Base-by-base conservation (phyloP, 306 rosid genomes). In the Quercus mongolica region DNA sequence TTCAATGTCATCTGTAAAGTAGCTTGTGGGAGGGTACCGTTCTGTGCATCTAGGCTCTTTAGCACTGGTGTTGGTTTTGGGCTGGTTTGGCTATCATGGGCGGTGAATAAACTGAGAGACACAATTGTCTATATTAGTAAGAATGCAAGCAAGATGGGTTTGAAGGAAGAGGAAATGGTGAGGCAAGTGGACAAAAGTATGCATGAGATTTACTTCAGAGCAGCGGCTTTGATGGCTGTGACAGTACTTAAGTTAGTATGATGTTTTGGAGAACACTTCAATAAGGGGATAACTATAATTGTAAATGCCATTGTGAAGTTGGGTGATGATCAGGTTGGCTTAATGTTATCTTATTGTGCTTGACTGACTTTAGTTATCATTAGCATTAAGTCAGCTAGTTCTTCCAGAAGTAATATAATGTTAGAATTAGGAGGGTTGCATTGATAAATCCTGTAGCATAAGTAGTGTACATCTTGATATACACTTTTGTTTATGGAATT, bases 71-170 rank as follows among this genome's bases (percentile, higher is more conserved):
- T 94, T 25, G 97, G 95, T 6, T 51, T 91, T 12, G 97, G 94
- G 26, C 82, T 94, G 83, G 81, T 94, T 73, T 92, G 99, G 97
- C 91, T 94, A 51, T 91, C 97, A 51, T 85, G 91, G 85, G 87
- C 91, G 30, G 91, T 94, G 79, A 84, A 87, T 69, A 84, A 83
- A 77, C 87, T 92, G 80, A 86, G 95, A 83, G 76, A 81, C 80
- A 86, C 94, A 12, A 62, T 92, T 55, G 73, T 87, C 18, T 77
- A 77, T 65, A 78, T 84, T 76, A 81, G 87, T 84, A 90, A 85
- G 87, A 90, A 87, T 76, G 76, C 87, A 3, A 90, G 86, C 38
- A 92, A 91, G 84, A 74, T 73, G 69, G 81, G 80, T 33, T 79
- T 82, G 74, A 89, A 83, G 69, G 98, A 92, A 58, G 95, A 88